Percentiles rank a stretch among this genome's conserved stretches.
Conservation (phyloP, 2,329 filamentous ascomycete genomes). For the Phyllosticta citribraziliensis region DNA sequence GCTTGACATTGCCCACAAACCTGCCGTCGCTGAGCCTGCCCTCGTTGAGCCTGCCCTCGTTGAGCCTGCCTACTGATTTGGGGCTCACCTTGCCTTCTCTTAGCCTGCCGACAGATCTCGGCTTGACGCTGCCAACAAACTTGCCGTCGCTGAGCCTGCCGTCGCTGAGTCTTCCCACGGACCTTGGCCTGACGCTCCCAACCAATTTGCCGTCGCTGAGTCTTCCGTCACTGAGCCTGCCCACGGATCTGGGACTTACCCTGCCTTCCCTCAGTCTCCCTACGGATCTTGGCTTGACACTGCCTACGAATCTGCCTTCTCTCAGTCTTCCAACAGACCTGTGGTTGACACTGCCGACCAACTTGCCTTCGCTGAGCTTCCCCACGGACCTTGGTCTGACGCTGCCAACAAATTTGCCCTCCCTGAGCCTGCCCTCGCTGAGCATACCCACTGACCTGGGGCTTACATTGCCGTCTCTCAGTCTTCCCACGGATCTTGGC, state of each 20-base stretch:
- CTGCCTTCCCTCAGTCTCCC: background rate
- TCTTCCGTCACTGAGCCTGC: background rate
- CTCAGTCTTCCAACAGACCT: background rate
- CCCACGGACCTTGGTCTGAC: background rate
- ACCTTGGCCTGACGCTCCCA: background rate
- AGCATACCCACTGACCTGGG: background rate
- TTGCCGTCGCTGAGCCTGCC: background rate
- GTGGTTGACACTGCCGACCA: background rate
- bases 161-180: background rate
- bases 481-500: background rate
- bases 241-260: background rate
- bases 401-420: background rate
- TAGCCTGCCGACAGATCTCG: background rate
- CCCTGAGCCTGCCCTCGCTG: background rate
- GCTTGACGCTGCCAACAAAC: background rate
- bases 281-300: background rate
- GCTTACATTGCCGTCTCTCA: background rate
- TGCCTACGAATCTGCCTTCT: background rate
- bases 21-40: background rate
- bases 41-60: background rate
- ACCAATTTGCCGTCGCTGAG: background rate
- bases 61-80: too few relatives aligned
- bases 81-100: too few relatives aligned
- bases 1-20: background rate
- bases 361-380: background rate